Conservation (phyloP, 2,329 filamentous ascomycete genomes). For the Alternaria arbusti region DNA sequence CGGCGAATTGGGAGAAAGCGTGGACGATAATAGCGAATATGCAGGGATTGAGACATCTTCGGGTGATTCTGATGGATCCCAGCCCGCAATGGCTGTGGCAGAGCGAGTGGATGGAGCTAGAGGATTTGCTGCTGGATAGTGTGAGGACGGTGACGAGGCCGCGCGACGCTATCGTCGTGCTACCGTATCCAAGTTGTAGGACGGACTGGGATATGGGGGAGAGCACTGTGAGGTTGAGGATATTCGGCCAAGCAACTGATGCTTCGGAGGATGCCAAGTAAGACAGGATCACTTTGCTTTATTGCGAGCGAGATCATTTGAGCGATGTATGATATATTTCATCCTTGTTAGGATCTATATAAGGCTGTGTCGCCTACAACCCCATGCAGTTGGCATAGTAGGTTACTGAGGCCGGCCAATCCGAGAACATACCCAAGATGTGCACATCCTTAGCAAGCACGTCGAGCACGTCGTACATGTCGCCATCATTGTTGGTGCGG, state of each 20-base stretch:
- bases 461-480: conserved; percentile 69
- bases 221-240: conserved; percentile 25
- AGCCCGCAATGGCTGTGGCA: conserved; percentile 40
- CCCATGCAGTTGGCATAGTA: conserved; percentile 76
- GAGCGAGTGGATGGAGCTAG: conserved; percentile 36
- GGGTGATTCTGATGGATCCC: conserved; percentile 37
- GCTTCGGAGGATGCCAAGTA: background rate
- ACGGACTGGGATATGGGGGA: conserved; percentile 35
- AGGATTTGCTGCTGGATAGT: conserved; percentile 30
- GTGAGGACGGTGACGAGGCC: conserved; percentile 29
- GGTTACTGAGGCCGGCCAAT: conserved; percentile 72
- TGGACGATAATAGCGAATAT: conserved; percentile 39
- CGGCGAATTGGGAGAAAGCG: conserved; percentile 39
- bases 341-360: background rate
- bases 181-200: conserved; percentile 41
- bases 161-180: conserved; percentile 28
- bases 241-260: conserved; percentile 12
- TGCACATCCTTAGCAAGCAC: conserved; percentile 67
- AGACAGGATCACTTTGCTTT: background rate
- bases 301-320: background rate
- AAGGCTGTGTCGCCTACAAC: conserved; percentile 19
- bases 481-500: conserved; percentile 67
- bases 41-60: conserved; percentile 33
- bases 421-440: conserved; percentile 68
- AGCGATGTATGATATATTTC: background rate